phyloP scores from a whole-genome alignment of 108 stramenopile species.

The Fragilaria crotonensis region DNA sequence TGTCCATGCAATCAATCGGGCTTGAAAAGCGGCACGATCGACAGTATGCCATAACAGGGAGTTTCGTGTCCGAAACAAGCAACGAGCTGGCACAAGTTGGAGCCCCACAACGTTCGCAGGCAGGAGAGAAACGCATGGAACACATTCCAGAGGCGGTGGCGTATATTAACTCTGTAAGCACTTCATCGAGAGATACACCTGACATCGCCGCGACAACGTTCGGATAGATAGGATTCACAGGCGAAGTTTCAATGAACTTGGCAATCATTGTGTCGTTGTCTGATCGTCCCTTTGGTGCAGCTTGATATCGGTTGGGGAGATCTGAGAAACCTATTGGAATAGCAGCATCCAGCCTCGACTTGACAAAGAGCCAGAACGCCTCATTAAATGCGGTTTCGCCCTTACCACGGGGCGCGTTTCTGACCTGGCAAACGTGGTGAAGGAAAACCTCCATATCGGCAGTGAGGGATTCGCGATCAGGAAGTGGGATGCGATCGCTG shows the following conservation, averaged over 20 bases:
- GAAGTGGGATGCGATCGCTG: background rate
- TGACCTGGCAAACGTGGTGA: background rate
- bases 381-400: slow-evolving; percentile 14
- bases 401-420: background rate
- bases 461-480: slow-evolving; percentile 18
- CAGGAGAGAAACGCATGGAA: slow-evolving; percentile 23
- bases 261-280: slow-evolving; percentile 16
- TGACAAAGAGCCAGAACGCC: slow-evolving; percentile 19
- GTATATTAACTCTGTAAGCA: slow-evolving; percentile 22
- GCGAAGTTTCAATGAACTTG: slow-evolving; percentile 12
- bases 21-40: slow-evolving; percentile 12
- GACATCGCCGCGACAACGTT: slow-evolving; percentile 5
- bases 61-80: slow-evolving; percentile 1
- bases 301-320: slow-evolving; percentile 4
- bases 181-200: slow-evolving; percentile 11
- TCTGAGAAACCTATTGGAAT: slow-evolving; percentile 17
- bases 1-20: slow-evolving; percentile 15
- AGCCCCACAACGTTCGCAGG: slow-evolving; percentile 22
- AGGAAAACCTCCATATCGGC: slow-evolving; percentile 20
- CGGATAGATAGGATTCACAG: slow-evolving; percentile 25
- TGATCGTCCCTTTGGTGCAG: slow-evolving; percentile 9
- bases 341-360: slow-evolving; percentile 15
- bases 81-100: slow-evolving; percentile 10
- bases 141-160: slow-evolving; percentile 24
- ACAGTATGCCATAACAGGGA: slow-evolving; percentile 4